Conservation (phyloP, 768 basidiomycete genomes). For the Tricholoma matsutake region DNA sequence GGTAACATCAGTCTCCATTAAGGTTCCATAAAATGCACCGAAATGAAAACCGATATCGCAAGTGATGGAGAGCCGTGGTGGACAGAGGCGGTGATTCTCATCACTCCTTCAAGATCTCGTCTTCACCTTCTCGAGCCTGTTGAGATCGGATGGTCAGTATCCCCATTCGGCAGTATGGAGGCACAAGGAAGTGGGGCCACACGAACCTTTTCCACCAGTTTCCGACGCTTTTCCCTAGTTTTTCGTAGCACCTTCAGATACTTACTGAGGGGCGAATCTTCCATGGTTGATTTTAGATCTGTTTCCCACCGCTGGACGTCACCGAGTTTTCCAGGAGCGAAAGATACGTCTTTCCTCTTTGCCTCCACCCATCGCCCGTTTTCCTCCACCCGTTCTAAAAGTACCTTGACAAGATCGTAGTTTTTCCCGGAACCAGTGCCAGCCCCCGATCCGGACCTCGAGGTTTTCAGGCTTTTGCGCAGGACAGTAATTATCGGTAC, state of each 20-base stretch:
- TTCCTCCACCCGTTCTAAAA: constrained; percentile 88
- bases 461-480: constrained; percentile 68
- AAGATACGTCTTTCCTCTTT: constrained; percentile 63
- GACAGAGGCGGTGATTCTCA: neutral
- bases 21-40: neutral
- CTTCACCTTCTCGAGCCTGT: constrained; percentile 69
- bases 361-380: constrained; percentile 76
- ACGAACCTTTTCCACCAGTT: constrained; percentile 70
- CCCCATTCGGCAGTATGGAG: constrained; percentile 2
- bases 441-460: constrained; percentile 36
- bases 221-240: constrained; percentile 68
- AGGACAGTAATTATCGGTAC: constrained; percentile 75
- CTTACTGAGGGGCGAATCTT: constrained; percentile 75
- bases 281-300: constrained; percentile 50
- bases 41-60: neutral
- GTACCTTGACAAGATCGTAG: constrained; percentile 58
- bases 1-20: neutral
- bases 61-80: neutral
- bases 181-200: constrained; percentile 5
- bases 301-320: constrained; percentile 77
- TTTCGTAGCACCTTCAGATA: constrained; percentile 82
- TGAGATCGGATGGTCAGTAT: constrained; percentile 14
- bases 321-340: constrained; percentile 67
- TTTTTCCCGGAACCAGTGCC: constrained; percentile 47
- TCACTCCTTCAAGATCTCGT: constrained; percentile 60